Evolutionary conservation across 164 flowering plant genomes (phyloP), one percentile per base, ranked within the genome.

Genomic region (Cinnamomum micranthum): DNA sequence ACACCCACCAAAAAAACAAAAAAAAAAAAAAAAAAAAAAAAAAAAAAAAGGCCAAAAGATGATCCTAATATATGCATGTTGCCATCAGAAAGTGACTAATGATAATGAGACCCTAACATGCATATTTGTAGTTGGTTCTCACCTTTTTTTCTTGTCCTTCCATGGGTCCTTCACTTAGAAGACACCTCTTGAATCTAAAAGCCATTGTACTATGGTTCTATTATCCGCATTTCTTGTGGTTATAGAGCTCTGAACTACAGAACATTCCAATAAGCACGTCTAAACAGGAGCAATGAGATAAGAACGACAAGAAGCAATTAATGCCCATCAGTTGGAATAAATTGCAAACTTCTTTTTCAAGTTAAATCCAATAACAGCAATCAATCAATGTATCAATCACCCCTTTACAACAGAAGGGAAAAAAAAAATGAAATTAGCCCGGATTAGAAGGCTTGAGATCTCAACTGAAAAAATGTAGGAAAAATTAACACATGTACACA

Each of bases 371-470:
- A 64, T 14, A 64, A 64, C 67, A 64, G 12, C 67, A 84, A 88
- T 84, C 85, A 88, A 89, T 86, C 89, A 90, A 89, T 88, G 85
- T 88, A 88, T 77, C 72, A 78, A 80, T 75, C 78, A 84, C 86
- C 81, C 69, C 89, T 90, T 90, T 92, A 88, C 92, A 77, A 25
- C n/a, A 90, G 73, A 27, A 76, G 78, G 81, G 76, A 60, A 72
- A 76, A 83, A 82, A 78, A 80, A 75, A 41, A 62, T 68, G 78
- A 80, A 70, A 80, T 77, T 82, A 76, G 82, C 86, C 87, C 76
- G 50, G 66, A 81, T 78, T 74, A 78, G 69, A 65, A 78, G 86
- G 85, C 88, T 71, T 70, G 73, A 73, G 60, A 79, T 82, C 76
- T 82, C 80, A 83, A 71, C 64, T 13, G 58, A 20, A 75, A 71